Base-by-base conservation (phyloP, 2,329 filamentous ascomycete species). In the Fusarium hostae region DNA sequence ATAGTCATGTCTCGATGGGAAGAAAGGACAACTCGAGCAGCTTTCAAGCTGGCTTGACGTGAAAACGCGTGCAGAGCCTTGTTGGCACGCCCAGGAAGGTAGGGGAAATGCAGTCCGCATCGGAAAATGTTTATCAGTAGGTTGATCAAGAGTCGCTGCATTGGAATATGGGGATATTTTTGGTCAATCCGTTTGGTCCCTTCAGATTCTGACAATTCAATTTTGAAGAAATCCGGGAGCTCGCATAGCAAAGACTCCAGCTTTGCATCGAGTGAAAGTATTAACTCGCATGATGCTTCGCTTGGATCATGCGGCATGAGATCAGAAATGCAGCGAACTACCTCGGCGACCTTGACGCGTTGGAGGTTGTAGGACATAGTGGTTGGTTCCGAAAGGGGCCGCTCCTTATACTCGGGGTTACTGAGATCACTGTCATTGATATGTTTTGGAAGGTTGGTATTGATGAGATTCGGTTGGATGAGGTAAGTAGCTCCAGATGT, bases 241-340 rank as follows among this genome's bases (percentile, higher is more conserved):
- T 59, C 35, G 2, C 3, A 8, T 2, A 59, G 2, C 6, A 59
- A 4, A 0, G 45, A 32, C 18, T 43, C 57, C 1, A 59, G 10
- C 10, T 41, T 52, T 9, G 57, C 35, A 34, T 59, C 57, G 2
- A 59, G 45, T 3, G 57, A 10, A 1, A 52, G 26, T 16, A 41
- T 52, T n/a, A 59, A 3, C 26, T 59, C 57, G 20, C 44, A 52
- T n/a, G 57, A n/a, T 34, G 57, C 57, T 26, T 59, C 35, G n/a
- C 22, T 8, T 13, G 35, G 57, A 28, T 41, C 35, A 6, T 26
- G 35, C 8, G 57, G 57, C n/a, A 34, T 52, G 3, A 41, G 22
- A 26, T 59, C 57, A 1, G 57, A 52, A 28, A 52, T 52, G n/a
- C 34, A 52, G 7, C 56, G 56, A 35, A 51, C 35, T 20, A 59